These are phyloP conservation scores for Tripidium arundinaceum DNA, from an alignment of 202 grass and related monocot genomes.

Conservation along the genomic window DNA sequence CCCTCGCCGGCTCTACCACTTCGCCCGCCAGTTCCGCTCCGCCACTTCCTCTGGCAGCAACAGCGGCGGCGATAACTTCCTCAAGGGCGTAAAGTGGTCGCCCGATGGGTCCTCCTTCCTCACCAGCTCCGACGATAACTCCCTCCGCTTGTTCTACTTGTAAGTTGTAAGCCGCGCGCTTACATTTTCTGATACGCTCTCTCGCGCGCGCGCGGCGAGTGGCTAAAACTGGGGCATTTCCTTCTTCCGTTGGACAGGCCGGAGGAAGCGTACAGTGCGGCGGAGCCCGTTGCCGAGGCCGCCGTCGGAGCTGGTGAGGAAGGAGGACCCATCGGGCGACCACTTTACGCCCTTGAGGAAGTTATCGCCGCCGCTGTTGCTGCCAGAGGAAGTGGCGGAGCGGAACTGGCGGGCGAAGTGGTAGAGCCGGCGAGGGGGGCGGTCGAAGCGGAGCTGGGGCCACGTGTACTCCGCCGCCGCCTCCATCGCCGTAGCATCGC, in stretches of 20 bases:
- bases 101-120: slow-evolving; percentile 95
- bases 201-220: background rate
- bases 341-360: slow-evolving; percentile 94
- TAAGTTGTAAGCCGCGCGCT: slow-evolving; percentile 33
- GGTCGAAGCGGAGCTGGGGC: slow-evolving; percentile 66
- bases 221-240: background rate
- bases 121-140: slow-evolving; percentile 91
- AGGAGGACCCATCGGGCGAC: slow-evolving; percentile 93
- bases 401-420: slow-evolving; percentile 84
- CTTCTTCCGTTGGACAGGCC: slow-evolving; percentile 32
- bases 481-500: background rate
- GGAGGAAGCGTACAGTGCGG: slow-evolving; percentile 49
- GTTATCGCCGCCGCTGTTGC: slow-evolving; percentile 31
- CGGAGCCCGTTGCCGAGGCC: slow-evolving; percentile 33
- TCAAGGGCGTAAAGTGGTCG: slow-evolving; percentile 93
- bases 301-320: slow-evolving; percentile 44
- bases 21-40: slow-evolving; percentile 66
- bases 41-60: background rate
- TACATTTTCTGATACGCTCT: background rate
- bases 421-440: slow-evolving; percentile 57
- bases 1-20: slow-evolving; percentile 70
- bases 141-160: slow-evolving; percentile 86
- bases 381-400: background rate
- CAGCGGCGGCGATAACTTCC: slow-evolving; percentile 50
- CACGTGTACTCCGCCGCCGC: slow-evolving; percentile 32